A percentile compares a stretch with the other conserved stretches of the same genome.
These are phyloP conservation scores for Nasturtium officinale DNA, from an alignment of 345 rosid species.

Conservation along the genomic window DNA sequence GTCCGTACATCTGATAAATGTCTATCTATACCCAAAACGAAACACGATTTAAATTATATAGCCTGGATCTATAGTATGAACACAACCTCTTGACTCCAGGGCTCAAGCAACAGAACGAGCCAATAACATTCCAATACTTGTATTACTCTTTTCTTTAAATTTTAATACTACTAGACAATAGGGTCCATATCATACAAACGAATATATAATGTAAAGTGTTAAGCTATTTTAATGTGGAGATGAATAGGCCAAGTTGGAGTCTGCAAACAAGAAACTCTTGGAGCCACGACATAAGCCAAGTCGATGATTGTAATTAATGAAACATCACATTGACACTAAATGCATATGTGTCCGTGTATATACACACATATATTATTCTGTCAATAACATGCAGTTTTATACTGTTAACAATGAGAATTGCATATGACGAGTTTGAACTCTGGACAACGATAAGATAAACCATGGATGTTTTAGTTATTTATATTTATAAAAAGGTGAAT, in stretches of 20 bases:
- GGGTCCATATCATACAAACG: neutral
- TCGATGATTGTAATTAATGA: slow-evolving; percentile 37
- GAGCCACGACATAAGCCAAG: slow-evolving; percentile 37
- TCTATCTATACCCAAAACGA: neutral
- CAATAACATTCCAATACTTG: neutral
- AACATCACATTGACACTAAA: slow-evolving; percentile 16
- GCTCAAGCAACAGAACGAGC: neutral
- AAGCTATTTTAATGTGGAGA: slow-evolving; percentile 22
- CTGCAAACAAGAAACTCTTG: slow-evolving; percentile 23
- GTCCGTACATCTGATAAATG: neutral
- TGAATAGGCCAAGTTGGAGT: slow-evolving; percentile 39
- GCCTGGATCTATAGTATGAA: neutral
- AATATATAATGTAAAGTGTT: slow-evolving; percentile 13
- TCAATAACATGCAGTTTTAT: neutral
- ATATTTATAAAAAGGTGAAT: neutral
- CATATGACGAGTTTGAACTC: neutral
- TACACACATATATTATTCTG: neutral
- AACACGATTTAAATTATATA: neutral
- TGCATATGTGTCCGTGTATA: neutral
- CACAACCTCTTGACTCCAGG: neutral
- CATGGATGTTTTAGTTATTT: neutral
- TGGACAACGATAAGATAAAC: neutral
- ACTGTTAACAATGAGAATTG: neutral
- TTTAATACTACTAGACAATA: slow-evolving; percentile 4
- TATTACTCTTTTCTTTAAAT: neutral